Evolutionary conservation across 2,329 filamentous ascomycete species (phyloP).

Genomic region (Calonectria henricotiae): DNA sequence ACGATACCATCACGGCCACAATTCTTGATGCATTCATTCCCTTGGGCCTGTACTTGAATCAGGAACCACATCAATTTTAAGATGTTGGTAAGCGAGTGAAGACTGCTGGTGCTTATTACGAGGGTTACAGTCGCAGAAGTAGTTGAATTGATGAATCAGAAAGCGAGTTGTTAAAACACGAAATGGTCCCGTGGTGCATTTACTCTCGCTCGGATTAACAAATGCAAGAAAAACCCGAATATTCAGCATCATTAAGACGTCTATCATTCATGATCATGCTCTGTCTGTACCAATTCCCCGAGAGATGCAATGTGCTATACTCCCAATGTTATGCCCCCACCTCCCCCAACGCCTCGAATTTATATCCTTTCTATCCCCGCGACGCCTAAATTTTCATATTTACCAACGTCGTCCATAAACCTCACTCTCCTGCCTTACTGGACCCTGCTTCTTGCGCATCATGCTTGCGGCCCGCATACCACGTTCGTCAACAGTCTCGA

Average conservation of each 20-base stretch:
- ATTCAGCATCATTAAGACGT: constrained; percentile 28
- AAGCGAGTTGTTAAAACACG: neutral
- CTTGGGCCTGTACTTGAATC: constrained; percentile 17
- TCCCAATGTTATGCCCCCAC: neutral
- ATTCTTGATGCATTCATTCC: constrained; percentile 27
- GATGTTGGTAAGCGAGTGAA: constrained; percentile 1
- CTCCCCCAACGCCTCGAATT: constrained; percentile 18
- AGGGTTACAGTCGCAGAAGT: neutral
- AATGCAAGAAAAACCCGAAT: neutral
- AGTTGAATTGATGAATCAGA: neutral
- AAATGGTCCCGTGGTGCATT: neutral
- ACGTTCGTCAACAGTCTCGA: constrained; percentile 40
- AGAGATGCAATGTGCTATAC: neutral
- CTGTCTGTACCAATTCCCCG: neutral
- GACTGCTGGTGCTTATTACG: neutral
- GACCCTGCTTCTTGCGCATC: constrained; percentile 51
- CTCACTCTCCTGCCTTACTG: constrained; percentile 57
- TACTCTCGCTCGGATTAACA: neutral
- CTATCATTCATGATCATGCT: constrained; percentile 25
- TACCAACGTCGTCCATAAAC: constrained; percentile 64
- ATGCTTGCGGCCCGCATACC: constrained; percentile 48
- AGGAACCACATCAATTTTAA: constrained; percentile 7
- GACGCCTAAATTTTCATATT: constrained; percentile 25
- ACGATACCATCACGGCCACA: constrained; percentile 39
- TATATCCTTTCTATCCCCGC: constrained; percentile 17